Conservation (phyloP, 139 green algal genomes). For the Ettlia oleoabundans region DNA sequence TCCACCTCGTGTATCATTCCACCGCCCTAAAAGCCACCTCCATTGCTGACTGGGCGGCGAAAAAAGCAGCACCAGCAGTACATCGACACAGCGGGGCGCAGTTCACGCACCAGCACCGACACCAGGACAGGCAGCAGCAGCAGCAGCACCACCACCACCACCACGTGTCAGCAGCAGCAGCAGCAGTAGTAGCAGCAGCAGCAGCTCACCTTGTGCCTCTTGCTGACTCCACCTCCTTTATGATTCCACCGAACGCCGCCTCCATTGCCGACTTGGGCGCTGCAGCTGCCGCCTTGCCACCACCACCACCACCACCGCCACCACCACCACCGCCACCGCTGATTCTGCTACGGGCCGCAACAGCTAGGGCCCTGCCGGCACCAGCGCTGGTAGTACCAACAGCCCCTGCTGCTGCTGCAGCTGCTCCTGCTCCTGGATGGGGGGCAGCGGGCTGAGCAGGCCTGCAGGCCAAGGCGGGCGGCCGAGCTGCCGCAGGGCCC, state of each 20-base stretch:
- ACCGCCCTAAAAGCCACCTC: background rate
- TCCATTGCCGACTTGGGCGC: constrained; percentile 43
- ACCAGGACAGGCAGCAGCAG: background rate
- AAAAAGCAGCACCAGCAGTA: too few species aligned
- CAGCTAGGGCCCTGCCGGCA: too few species aligned
- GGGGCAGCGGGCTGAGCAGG: background rate
- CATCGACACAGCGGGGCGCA: too few species aligned
- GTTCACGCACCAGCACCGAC: too few species aligned
- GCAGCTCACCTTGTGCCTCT: constrained; percentile 44
- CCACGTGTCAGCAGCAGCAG: constrained; percentile 1
- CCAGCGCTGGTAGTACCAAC: background rate
- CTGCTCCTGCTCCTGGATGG: background rate
- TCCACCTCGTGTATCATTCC: background rate
- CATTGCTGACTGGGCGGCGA: too few species aligned
- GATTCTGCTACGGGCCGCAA: background rate
- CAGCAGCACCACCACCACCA: too few species aligned
- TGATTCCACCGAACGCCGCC: constrained; percentile 48
- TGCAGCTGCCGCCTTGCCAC: too few species aligned
- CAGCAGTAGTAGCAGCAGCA: constrained; percentile 31
- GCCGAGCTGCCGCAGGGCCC: background rate
- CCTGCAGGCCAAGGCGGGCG: background rate
- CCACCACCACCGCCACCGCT: background rate
- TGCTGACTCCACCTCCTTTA: background rate
- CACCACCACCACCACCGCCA: background rate
- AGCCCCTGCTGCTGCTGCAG: background rate